Evolutionary conservation across 2,329 filamentous ascomycete genomes (phyloP).

Genomic region (Thermomyces lanuginosus): DNA sequence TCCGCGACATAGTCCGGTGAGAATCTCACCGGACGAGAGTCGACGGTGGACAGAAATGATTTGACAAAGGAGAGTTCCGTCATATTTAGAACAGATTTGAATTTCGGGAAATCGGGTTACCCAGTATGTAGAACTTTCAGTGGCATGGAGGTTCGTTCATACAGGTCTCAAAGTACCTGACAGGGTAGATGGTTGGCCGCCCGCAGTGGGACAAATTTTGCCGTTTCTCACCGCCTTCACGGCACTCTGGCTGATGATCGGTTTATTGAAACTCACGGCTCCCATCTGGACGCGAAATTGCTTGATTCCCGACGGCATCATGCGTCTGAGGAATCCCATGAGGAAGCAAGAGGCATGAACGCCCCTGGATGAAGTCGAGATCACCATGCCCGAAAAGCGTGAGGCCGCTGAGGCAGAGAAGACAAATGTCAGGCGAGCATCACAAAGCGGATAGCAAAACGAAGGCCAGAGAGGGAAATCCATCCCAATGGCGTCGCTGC

Average conservation of each 20-base stretch:
- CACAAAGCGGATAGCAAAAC: constrained; percentile 27
- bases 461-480: constrained; percentile 23
- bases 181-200: constrained; percentile 4
- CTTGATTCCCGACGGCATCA: constrained; percentile 27
- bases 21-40: constrained; percentile 63
- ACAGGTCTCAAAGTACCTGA: background rate
- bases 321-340: constrained; percentile 85
- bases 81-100: constrained; percentile 33
- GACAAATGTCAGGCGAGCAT: constrained; percentile 52
- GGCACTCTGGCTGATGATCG: too few relatives aligned
- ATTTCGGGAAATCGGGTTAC: background rate
- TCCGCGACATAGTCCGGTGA: constrained; percentile 84
- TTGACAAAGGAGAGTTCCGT: constrained; percentile 75
- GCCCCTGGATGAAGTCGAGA: constrained; percentile 55
- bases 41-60: constrained; percentile 63
- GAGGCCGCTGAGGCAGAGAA: constrained; percentile 57
- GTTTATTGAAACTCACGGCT: constrained; percentile 2
- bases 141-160: background rate
- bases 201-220: constrained; percentile 4
- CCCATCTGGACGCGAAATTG: background rate
- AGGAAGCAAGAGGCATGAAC: constrained; percentile 74
- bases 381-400: constrained; percentile 53
- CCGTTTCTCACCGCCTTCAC: constrained; percentile 3
- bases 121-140: background rate
- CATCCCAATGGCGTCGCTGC: constrained; percentile 20